Conservation (phyloP, 768 basidiomycete species). For the Termitomyces sp. region DNA sequence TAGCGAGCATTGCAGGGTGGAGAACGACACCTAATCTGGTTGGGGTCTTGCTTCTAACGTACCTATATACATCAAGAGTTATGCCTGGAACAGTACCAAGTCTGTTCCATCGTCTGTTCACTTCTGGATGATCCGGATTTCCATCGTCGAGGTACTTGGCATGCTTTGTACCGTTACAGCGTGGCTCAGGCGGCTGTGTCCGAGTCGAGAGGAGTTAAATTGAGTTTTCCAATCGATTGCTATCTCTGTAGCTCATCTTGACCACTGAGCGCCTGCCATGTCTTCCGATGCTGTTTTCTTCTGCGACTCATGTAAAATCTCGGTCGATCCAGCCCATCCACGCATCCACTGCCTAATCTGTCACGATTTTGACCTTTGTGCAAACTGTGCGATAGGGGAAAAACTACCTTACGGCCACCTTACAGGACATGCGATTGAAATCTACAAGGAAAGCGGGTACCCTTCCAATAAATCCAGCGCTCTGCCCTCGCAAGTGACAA, state of each 20-base stretch:
- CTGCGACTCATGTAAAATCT: constrained; percentile 4
- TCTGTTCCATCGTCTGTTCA: background rate
- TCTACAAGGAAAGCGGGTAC: constrained; percentile 9
- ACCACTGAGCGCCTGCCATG: background rate
- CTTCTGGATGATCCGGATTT: background rate
- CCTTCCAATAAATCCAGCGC: background rate
- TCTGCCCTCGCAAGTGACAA: constrained; percentile 2
- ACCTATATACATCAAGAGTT: background rate
- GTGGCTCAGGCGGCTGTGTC: background rate
- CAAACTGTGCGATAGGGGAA: constrained; percentile 8
- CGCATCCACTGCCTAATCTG: constrained; percentile 8
- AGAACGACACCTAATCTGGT: background rate
- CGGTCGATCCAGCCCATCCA: constrained; percentile 2
- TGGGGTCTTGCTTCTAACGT: background rate
- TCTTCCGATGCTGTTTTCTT: background rate
- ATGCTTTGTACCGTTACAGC: background rate
- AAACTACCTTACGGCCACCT: constrained; percentile 5
- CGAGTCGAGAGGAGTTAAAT: background rate
- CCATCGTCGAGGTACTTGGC: background rate
- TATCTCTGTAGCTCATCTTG: background rate
- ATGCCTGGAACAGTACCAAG: background rate
- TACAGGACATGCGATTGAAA: background rate
- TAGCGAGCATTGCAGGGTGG: background rate
- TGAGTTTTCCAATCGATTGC: background rate
- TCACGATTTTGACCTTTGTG: constrained; percentile 10